A percentile compares a stretch with the other conserved stretches of the same genome.
These are phyloP conservation scores for Trypanosoma theileri DNA, from an alignment of 208 protist genomes.

Conservation along the genomic window DNA sequence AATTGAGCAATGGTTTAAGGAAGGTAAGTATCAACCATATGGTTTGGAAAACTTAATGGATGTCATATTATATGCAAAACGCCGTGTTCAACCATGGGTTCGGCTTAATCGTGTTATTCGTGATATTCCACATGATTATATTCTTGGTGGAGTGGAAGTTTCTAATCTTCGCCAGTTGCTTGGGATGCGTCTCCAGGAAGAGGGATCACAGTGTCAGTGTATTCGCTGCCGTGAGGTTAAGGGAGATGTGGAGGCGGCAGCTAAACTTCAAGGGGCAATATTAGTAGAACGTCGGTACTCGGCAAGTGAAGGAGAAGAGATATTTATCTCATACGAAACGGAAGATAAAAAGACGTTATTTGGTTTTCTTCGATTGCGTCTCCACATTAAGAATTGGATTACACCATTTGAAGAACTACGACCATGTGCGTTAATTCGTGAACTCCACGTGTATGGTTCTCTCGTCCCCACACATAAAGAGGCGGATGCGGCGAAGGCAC, in stretches of 20 bases:
- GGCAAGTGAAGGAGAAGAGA: constrained; percentile 69
- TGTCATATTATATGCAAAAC: constrained; percentile 94
- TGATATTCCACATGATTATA: constrained; percentile 98
- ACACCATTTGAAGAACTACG: constrained; percentile 94
- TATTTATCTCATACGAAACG: constrained; percentile 82
- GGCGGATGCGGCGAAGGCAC: constrained; percentile 72
- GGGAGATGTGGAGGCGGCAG: constrained; percentile 47
- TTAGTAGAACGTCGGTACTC: constrained; percentile 62
- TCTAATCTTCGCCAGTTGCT: constrained; percentile 97
- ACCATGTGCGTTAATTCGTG: constrained; percentile 93
- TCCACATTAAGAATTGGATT: constrained; percentile 76
- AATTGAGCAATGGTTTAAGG: constrained; percentile 96
- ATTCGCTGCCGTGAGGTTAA: constrained; percentile 95
- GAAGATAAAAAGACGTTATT: constrained; percentile 67
- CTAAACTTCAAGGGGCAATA: constrained; percentile 46
- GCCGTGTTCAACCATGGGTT: constrained; percentile 98
- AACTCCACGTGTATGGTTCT: constrained; percentile 97
- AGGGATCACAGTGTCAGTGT: constrained; percentile 91
- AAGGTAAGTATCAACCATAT: constrained; percentile 94
- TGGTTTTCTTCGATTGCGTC: constrained; percentile 77
- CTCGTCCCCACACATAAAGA: constrained; percentile 56
- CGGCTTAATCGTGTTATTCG: constrained; percentile 97
- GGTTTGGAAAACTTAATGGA: constrained; percentile 89
- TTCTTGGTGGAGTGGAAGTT: constrained; percentile 96
- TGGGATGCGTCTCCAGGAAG: constrained; percentile 83